These are phyloP conservation scores for Saccharomyces uvarum DNA, from an alignment of 1,139 yeast genomes.

Conservation along the genomic window DNA sequence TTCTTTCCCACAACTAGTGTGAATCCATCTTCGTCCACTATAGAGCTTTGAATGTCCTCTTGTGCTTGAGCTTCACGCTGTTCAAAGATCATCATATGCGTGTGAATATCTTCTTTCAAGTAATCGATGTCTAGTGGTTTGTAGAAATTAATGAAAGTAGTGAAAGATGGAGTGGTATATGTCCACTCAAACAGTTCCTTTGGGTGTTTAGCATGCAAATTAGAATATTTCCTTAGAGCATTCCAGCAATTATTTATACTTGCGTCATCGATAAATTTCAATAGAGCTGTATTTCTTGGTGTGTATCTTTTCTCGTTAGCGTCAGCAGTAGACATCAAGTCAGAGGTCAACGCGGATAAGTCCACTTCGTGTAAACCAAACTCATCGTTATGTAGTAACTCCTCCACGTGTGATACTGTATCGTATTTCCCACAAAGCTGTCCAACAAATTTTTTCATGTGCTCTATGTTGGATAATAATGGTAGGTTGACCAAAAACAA, in stretches of 20 bases:
- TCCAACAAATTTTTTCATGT: conserved; percentile 52
- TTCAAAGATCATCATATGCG: conserved; percentile 55
- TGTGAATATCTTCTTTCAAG: conserved; percentile 29
- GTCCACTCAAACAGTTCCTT: conserved; percentile 29
- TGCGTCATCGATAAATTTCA: conserved; percentile 68
- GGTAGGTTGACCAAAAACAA: conserved; percentile 78
- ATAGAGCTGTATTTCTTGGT: conserved; percentile 67
- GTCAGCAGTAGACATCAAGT: conserved; percentile 38
- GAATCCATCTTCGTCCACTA: conserved; percentile 90
- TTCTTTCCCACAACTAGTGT: conserved; percentile 82
- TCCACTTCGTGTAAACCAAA: conserved; percentile 46
- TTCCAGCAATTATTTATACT: conserved; percentile 61
- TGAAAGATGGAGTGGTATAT: conserved; percentile 24
- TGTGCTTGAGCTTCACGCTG: conserved; percentile 60
- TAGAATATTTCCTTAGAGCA: conserved; percentile 48
- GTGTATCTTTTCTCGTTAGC: conserved; percentile 35
- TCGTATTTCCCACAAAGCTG: conserved; percentile 41
- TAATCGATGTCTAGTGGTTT: conserved; percentile 30
- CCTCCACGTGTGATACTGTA: conserved; percentile 31
- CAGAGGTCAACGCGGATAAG: conserved; percentile 53
- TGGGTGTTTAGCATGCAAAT: conserved; percentile 11
- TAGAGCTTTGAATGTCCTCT: conserved; percentile 49
- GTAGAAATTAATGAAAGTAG: conserved; percentile 30
- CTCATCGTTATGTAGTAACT: conserved; percentile 29
- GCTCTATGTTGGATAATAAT: conserved; percentile 44